Evolutionary conservation across 2,329 filamentous ascomycete species (phyloP), one percentile per base, ranked within the genome.

Genomic region (Verticillium tricorpus): DNA sequence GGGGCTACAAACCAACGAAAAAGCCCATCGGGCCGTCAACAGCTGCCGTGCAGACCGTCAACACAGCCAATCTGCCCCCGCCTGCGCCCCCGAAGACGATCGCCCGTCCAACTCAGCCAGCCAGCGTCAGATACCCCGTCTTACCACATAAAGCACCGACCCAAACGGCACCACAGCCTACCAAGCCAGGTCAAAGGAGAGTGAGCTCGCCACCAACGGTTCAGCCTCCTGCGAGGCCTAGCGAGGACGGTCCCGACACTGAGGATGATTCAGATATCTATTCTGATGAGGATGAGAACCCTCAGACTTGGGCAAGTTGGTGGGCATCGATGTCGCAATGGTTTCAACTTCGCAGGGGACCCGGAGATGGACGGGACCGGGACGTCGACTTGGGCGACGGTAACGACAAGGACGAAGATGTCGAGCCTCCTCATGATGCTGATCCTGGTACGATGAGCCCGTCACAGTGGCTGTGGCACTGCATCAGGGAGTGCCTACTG

Each of bases 221-320:
- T 35, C 34, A 35, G 34, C 34, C 17, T 40, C 37, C 37, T n/a
- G 15, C n/a, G n/a, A 12, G 15, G 40, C 40, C 40, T 22, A 12
- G 63, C 50, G 54, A 50, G 34, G 60, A 60, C 35, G 35, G 55
- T 40, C 39, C 37, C 25, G 60, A 61, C 25, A 54, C 31, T n/a
- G 37, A 39, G 3, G 34, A 39, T 25, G 34, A 37, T 35, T 32
- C 28, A 8, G 57, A 56, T 1, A 25, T 32, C 31, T 25, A 40
- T 12, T 28, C 28, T 28, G 35, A 50, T 5, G 45, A 40, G 2
- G 60, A 39, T 3, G 22, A 56, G 40, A 56, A 62, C 57, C 55
- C 55, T 56, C 55, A 50, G n/a, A 50, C 40, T 9, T 50, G 40
- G 40, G 19, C 40, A 7, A 50, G 15, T 7, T 50, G 40, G 40